Conservation (phyloP, 2,329 filamentous ascomycete genomes). For the Aspergillus thermomutatus region DNA sequence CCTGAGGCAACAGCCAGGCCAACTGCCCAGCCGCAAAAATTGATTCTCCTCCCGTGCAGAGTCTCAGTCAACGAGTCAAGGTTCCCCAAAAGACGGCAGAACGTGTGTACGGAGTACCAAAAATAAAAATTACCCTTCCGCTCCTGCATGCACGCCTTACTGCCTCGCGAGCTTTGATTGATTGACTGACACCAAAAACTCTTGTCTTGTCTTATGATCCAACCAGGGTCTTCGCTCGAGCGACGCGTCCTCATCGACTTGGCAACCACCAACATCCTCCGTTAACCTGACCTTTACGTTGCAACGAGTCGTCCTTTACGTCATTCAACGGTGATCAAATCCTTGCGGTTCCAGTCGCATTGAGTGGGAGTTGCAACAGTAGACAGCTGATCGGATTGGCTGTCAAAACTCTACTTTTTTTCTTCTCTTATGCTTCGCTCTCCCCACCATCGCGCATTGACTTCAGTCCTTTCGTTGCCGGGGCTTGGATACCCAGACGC, state of each 20-base stretch:
- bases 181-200: background rate
- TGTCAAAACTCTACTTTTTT: background rate
- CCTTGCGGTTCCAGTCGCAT: background rate
- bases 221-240: background rate
- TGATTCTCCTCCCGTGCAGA: background rate
- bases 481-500: slow-evolving; percentile 3
- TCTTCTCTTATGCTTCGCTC: background rate
- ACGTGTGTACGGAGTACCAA: background rate
- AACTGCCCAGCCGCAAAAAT: background rate
- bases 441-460: slow-evolving; percentile 7
- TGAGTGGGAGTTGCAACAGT: background rate
- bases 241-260: background rate
- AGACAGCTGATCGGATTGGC: background rate
- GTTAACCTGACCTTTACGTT: slow-evolving; percentile 5
- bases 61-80: background rate
- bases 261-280: slow-evolving; percentile 1
- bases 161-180: background rate
- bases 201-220: background rate
- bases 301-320: slow-evolving; percentile 8
- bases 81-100: background rate
- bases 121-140: background rate
- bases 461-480: slow-evolving; percentile 4
- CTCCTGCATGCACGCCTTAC: background rate
- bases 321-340: slow-evolving; percentile 2
- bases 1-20: background rate